phyloP scores from a whole-genome alignment of 2,329 filamentous ascomycete genomes.

The Fusarium ambrosium region DNA sequence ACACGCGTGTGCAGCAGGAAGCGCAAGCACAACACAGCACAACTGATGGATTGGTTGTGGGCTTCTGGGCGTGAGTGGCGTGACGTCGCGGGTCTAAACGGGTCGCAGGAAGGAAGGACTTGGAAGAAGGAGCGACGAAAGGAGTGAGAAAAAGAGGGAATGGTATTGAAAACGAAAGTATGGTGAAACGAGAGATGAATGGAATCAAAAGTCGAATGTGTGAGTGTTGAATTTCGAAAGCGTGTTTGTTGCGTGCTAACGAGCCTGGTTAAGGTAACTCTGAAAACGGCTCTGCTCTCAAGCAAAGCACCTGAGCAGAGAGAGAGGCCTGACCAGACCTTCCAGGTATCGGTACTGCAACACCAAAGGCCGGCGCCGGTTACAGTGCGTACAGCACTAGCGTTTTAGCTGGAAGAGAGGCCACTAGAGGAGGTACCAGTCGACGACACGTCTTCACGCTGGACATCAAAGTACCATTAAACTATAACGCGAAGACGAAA shows the following conservation, averaged over 20 bases:
- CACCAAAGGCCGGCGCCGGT: conserved; percentile 9
- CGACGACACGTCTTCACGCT: not conserved
- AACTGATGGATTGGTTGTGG: not conserved
- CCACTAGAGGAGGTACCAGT: not conserved
- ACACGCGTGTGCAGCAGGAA: conserved; percentile 24
- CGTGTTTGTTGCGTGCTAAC: conserved; percentile 1
- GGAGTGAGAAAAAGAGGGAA: not conserved
- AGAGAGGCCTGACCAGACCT: not conserved
- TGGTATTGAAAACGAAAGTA: not conserved
- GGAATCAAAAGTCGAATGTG: conserved; percentile 1
- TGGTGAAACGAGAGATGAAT: conserved; percentile 12
- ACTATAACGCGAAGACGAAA: conserved; percentile 3
- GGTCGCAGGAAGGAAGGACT: conserved; percentile 3
- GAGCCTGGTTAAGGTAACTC: conserved; percentile 3
- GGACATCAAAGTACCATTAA: not conserved
- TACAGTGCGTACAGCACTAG: conserved; percentile 36
- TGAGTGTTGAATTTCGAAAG: conserved; percentile 19
- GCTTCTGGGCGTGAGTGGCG: conserved; percentile 26
- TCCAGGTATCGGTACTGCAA: not conserved
- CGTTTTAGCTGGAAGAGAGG: conserved; percentile 9
- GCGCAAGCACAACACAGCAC: conserved; percentile 23
- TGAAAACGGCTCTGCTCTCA: conserved; percentile 27
- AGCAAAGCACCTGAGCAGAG: conserved; percentile 9
- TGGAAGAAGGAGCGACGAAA: conserved; percentile 11
- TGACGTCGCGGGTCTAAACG: conserved; percentile 29